Evolutionary conservation across 768 basidiomycete genomes (phyloP), one percentile per base, ranked within the genome.

Genomic region (Podaxis sp.): DNA sequence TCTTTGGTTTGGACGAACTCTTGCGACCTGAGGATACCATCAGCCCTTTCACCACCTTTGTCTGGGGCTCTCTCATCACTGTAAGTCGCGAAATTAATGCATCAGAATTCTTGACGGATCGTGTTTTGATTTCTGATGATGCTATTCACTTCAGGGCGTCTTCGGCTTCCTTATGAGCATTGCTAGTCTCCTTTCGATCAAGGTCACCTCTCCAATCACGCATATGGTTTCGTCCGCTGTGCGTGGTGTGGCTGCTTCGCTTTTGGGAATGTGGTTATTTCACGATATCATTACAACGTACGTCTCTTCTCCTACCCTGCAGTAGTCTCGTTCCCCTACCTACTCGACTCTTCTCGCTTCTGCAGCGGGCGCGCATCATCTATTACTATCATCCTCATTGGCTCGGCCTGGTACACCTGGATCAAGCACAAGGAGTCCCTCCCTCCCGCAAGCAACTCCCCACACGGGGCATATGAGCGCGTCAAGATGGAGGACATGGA

Each of bases 211-310:
- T 1, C 95, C 95, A 13, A 94, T 98, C 71, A 95, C 95, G 2
- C 95, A 98, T 73, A 98, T 98, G 95, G 78, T 97, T 27, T 95
- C 93, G 3, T 94, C 94, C 10, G 95, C 96, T 18, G 93, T 96
- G 3, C 90, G 95, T 57, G 95, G 96, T 16, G 95, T 98, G 27
- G 87, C 93, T 0, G 92, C 89, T n/a, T 92, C 93, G 4, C 70
- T 95, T 48, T 78, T 97, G 13, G 92, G 87, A 23, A 79, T 90
- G 71, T 90, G 82, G 84, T 64, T 93, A 18, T 97, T 97, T 75
- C 70, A 77, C 27, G 95, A 98, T 52, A 70, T 91, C 61, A 84
- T 98, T 65, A 89, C 91, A 3, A 79, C 74, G 93, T 90, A 71
- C 70, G 89, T 81, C 4, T 47, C 42, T 14, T 42, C 40, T 42